Base-by-base conservation (phyloP, 768 basidiomycete genomes). In the Tylopilus plumbeoviolaceoides region DNA sequence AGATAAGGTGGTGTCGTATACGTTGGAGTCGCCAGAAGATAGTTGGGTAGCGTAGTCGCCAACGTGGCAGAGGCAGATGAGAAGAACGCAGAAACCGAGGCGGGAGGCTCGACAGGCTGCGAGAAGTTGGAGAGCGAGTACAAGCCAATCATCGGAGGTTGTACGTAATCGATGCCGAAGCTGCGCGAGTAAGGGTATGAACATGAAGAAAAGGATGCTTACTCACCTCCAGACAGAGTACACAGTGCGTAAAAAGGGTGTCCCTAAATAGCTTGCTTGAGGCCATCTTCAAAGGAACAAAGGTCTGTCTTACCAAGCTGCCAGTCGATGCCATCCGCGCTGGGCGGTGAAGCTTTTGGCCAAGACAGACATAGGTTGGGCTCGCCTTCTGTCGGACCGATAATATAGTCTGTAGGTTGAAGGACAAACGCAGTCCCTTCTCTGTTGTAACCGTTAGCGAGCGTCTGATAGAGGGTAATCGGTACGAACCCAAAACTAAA, bases 271-370 rank as follows among this genome's bases (percentile, higher is more conserved):
- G 42, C 21, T 30, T 7, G 25, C 60, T 18, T 28, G 38, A 33
- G 49, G 41, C 1, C 9, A 5, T 12, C 33, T 20, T 9, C 30
- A 7, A 17, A 11, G 33, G 14, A 42, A 3, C 1, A 28, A 12
- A 15, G 10, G 4, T 11, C 17, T 7, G n/a, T 54, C 68, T 25
- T 58, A 85, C 87, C 88, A 45, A 91, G 74, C 66, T 90, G 87
- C 89, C 89, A 91, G 61, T 91, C 89, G 48, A 91, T 77, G 14
- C 87, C 89, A 66, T 90, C 85, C 14, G 82, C 56, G 52, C 75
- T 85, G 0, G 87, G 89, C 8, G 82, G 75, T 18, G 73, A 68
- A 5, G 87, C 87, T 57, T 70, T 73, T 1, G 88, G 89, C 89
- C 89, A 91, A 23, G 86, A 72, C 40, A 91, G 69, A 68, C 89